Conservation (phyloP, 345 rosid genomes). For the Erysimum cheiranthoides region DNA sequence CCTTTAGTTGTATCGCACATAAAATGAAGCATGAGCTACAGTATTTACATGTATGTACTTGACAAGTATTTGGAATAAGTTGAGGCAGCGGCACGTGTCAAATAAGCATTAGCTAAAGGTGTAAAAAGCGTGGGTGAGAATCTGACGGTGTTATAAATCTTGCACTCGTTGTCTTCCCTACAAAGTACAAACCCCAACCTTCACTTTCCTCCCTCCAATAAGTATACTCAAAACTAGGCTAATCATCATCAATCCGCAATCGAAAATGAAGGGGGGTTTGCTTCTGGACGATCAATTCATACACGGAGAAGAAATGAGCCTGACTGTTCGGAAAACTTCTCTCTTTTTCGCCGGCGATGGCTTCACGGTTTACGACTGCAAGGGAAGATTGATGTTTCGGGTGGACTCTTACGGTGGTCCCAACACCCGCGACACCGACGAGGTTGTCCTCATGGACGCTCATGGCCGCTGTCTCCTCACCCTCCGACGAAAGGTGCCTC, state of each 20-base stretch:
- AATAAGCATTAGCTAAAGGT: not conserved
- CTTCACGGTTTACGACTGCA: slow-evolving; percentile 76
- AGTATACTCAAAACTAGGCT: slow-evolving; percentile 23
- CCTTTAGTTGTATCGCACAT: slow-evolving; percentile 7
- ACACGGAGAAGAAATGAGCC: slow-evolving; percentile 57
- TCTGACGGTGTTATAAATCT: slow-evolving; percentile 36
- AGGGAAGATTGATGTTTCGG: slow-evolving; percentile 72
- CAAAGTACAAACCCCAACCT: too few relatives aligned
- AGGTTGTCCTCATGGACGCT: slow-evolving; percentile 88
- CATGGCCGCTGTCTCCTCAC: slow-evolving; percentile 88
- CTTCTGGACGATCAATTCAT: slow-evolving; percentile 61
- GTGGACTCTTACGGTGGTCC: slow-evolving; percentile 97
- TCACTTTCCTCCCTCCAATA: slow-evolving; percentile 4
- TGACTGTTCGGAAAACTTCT: slow-evolving; percentile 83
- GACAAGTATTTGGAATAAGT: not conserved
- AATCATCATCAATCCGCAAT: not conserved
- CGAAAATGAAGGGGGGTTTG: slow-evolving; percentile 47
- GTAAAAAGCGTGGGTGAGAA: slow-evolving; percentile 13
- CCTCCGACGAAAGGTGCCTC: slow-evolving; percentile 75
- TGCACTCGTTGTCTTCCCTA: slow-evolving; percentile 43
- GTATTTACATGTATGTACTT: not conserved
- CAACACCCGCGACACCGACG: slow-evolving; percentile 61
- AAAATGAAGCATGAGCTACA: not conserved
- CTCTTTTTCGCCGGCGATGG: slow-evolving; percentile 92
- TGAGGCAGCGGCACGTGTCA: slow-evolving; percentile 32